These are phyloP conservation scores for Coemansia sp. DNA, from an alignment of 192 early-diverging fungal species.

Conservation along the genomic window DNA sequence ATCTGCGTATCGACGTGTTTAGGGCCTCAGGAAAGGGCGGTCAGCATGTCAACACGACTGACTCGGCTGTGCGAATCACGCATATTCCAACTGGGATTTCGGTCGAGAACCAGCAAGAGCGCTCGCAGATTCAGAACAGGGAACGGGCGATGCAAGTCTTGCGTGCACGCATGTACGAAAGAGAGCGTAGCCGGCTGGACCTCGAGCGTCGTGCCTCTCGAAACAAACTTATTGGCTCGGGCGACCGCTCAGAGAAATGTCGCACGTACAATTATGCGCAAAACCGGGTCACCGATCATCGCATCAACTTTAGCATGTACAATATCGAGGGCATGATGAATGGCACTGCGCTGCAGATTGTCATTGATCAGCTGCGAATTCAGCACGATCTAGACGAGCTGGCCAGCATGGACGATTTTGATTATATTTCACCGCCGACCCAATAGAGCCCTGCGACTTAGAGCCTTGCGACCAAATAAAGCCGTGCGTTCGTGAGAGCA, in stretches of 20 bases:
- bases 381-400: conserved; percentile 56
- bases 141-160: conserved; percentile 84
- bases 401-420: conserved; percentile 22
- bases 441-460: neutral
- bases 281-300: conserved; percentile 79
- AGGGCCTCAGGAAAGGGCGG: conserved; percentile 82
- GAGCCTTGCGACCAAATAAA: too few relatives aligned
- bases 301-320: conserved; percentile 71
- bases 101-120: conserved; percentile 84
- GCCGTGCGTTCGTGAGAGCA: too few relatives aligned
- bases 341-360: conserved; percentile 48
- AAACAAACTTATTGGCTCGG: conserved; percentile 66
- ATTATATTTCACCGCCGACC: neutral
- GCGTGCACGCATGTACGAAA: conserved; percentile 73
- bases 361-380: conserved; percentile 55
- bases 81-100: conserved; percentile 90
- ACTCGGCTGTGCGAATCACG: conserved; percentile 89
- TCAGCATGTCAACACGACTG: conserved; percentile 95
- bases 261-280: conserved; percentile 82
- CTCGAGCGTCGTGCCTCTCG: conserved; percentile 60
- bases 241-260: conserved; percentile 79
- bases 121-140: conserved; percentile 92
- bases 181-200: conserved; percentile 62
- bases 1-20: conserved; percentile 71
- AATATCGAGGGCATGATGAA: conserved; percentile 67